Conservation (phyloP, 1,284 basidiomycete genomes). For the Sporisorium sorghi region DNA sequence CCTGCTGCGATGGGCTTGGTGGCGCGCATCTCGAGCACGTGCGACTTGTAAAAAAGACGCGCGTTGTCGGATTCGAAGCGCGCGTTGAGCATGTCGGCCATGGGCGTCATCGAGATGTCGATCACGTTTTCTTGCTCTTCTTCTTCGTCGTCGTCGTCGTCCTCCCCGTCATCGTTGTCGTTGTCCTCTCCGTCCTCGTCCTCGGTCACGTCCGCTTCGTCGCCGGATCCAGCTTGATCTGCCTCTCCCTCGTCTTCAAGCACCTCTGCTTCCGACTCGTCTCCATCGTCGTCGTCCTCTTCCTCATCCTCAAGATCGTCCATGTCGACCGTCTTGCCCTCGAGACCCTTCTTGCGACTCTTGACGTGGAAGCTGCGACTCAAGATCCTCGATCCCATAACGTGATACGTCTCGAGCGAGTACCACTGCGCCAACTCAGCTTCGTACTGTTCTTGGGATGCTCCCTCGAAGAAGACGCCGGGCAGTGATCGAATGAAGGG, state of each 20-base stretch:
- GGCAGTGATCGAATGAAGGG: slow-evolving; percentile 68
- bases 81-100: slow-evolving; percentile 83
- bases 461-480: slow-evolving; percentile 52
- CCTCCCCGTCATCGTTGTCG: slow-evolving; percentile 4
- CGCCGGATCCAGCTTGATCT: slow-evolving; percentile 9
- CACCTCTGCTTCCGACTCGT: slow-evolving; percentile 48
- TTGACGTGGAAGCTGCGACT: slow-evolving; percentile 86
- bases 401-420: slow-evolving; percentile 82
- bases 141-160: slow-evolving; percentile 33
- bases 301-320: slow-evolving; percentile 63
- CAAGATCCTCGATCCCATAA: slow-evolving; percentile 92
- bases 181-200: slow-evolving; percentile 22
- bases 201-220: slow-evolving; percentile 26
- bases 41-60: slow-evolving; percentile 83
- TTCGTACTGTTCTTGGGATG: slow-evolving; percentile 11
- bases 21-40: slow-evolving; percentile 81
- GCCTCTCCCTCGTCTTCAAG: slow-evolving; percentile 55
- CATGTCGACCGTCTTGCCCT: slow-evolving; percentile 49
- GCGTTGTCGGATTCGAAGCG: slow-evolving; percentile 70
- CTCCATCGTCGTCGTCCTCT: slow-evolving; percentile 38
- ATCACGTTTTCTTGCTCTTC: slow-evolving; percentile 70
- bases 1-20: slow-evolving; percentile 81
- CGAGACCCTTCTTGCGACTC: slow-evolving; percentile 37
- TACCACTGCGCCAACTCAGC: slow-evolving; percentile 72
- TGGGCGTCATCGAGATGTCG: slow-evolving; percentile 91